Percentiles rank a stretch among this genome's conserved stretches.
Conservation (phyloP, 2,329 filamentous ascomycete species). For the Teratosphaeria gauchensis region DNA sequence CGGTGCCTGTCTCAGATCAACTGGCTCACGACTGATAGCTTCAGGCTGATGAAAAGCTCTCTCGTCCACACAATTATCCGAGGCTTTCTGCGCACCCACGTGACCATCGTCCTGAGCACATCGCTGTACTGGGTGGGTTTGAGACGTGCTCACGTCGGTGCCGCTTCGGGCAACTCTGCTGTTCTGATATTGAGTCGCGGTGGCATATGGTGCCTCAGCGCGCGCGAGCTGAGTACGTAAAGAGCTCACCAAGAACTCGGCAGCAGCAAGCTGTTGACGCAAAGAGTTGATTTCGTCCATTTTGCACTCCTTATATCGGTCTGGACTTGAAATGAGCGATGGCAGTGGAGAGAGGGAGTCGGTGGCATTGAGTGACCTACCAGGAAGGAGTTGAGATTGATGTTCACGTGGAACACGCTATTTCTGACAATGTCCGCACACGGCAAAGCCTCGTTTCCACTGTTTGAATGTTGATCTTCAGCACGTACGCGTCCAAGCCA, state of each 20-base stretch:
- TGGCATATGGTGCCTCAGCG: neutral
- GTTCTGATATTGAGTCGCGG: neutral
- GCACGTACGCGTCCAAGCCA: neutral
- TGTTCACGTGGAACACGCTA: neutral
- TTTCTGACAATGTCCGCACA: neutral
- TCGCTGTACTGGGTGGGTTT: neutral
- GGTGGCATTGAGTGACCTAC: constrained; percentile 2
- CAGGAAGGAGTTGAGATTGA: neutral
- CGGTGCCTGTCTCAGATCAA: neutral
- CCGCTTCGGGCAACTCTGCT: neutral
- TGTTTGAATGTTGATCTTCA: neutral
- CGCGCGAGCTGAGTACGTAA: neutral
- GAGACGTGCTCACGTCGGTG: neutral
- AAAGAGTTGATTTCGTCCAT: constrained; percentile 4
- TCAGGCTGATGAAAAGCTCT: neutral
- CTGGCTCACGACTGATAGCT: neutral
- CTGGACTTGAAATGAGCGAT: neutral
- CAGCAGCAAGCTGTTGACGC: constrained; percentile 1
- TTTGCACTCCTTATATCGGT: neutral
- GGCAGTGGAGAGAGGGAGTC: neutral
- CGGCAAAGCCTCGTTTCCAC: neutral
- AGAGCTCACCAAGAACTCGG: constrained; percentile 1
- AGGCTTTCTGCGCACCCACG: neutral
- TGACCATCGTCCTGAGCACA: neutral
- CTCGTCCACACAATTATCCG: neutral